Base-by-base conservation (phyloP, 768 basidiomycete genomes). In the Russula brevipes region DNA sequence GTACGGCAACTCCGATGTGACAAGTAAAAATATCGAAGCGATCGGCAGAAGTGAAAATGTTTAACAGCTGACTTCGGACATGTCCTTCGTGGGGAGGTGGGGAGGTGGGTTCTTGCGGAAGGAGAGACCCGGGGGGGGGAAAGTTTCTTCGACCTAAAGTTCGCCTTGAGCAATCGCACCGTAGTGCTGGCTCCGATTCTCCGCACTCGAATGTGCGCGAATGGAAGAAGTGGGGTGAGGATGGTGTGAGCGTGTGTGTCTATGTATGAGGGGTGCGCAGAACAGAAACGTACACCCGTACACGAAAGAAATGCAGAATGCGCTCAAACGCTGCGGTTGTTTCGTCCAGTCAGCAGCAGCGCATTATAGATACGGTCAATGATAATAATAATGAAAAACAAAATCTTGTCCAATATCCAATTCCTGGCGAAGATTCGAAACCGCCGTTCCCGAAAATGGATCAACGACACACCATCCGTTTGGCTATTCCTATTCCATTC, bases 21-120 rank as follows among this genome's bases (percentile, higher is more conserved):
- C 44, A 53, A 31, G 17, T 45, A 51, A 60, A 53, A 46, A 54
- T 36, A 53, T 38, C 33, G 46, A 54, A 55, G 46, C 60, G 60
- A 61, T 61, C 60, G 60, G 45, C 54, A 56, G 38, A 39, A n/a
- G 53, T 42, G 39, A 35, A 39, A 45, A 33, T 39, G 46, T 38
- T 35, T 54, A 54, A 46, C 53, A 61, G 53, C 60, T 61, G 60
- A 61, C 53, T 60, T 61, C 30, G 59, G 44, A 5, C 33, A 60
- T 35, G 16, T 38, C 47, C 33, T 57, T 47, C 47, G 36, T 36
- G 12, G 24, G 12, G 12, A 31, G 17, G 14, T 39, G 38, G 38
- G 38, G 2, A 4, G 14, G 30, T 5, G 16, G 50, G 31, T 24
- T 24, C 24, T 24, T 24, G 24, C 1, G 24, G 24, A 24, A 24